These are phyloP conservation scores for Daldinia decipiens DNA, from an alignment of 495 filamentous ascomycete genomes.

Conservation along the genomic window DNA sequence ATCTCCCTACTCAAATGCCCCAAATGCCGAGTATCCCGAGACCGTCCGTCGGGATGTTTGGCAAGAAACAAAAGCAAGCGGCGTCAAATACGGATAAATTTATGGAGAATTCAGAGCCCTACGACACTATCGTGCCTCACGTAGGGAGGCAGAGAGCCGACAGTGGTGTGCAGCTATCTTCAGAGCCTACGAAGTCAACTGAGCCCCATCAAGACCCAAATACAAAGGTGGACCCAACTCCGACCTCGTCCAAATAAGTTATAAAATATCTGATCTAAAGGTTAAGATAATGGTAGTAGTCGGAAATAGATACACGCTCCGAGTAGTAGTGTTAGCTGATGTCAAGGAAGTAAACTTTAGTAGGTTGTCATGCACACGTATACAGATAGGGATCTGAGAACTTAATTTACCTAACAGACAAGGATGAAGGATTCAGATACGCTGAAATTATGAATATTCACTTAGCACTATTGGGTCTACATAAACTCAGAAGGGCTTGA, in stretches of 20 bases:
- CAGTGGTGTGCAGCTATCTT: slow-evolving; percentile 35
- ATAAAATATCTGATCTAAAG: not conserved
- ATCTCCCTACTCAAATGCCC: slow-evolving; percentile 45
- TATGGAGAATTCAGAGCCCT: slow-evolving; percentile 1
- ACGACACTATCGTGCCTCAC: not conserved
- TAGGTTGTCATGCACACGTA: not conserved
- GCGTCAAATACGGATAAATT: not conserved
- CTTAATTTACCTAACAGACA: not conserved
- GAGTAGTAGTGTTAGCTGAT: not conserved
- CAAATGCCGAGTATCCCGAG: slow-evolving; percentile 44
- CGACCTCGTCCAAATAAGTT: slow-evolving; percentile 16
- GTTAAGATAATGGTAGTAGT: not conserved
- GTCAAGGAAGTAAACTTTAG: not conserved
- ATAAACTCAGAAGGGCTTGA: not conserved
- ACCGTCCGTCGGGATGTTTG: slow-evolving; percentile 41
- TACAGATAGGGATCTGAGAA: not conserved
- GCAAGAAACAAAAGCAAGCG: slow-evolving; percentile 25
- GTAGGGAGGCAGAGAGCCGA: slow-evolving; percentile 20
- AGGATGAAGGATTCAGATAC: too few relatives aligned
- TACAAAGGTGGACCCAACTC: not conserved
- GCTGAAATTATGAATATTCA: too few relatives aligned
- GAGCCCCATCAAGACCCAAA: slow-evolving; percentile 26
- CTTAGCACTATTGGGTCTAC: too few relatives aligned
- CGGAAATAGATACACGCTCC: not conserved
- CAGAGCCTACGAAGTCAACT: slow-evolving; percentile 18